Conservation (phyloP, 1,284 basidiomycete genomes). For the Marasmius tenuissimus region DNA sequence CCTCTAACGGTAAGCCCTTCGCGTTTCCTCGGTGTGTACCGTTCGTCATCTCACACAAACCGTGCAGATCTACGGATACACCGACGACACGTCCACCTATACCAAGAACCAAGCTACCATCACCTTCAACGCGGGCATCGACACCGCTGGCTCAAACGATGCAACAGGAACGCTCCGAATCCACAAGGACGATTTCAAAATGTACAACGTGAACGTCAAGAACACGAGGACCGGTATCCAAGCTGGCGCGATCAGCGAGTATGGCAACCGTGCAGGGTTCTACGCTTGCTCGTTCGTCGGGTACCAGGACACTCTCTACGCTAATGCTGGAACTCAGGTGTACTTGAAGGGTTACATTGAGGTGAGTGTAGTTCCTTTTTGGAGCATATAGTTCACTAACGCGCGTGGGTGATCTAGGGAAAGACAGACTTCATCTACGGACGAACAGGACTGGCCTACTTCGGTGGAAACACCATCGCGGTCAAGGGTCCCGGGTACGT, state of each 20-base stretch:
- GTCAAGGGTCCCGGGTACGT: constrained; percentile 43
- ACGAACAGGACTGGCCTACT: constrained; percentile 39
- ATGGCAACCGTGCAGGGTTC: constrained; percentile 47
- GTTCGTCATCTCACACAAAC: background rate
- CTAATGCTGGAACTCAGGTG: constrained; percentile 50
- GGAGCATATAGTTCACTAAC: background rate
- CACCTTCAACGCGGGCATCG: background rate
- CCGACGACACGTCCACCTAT: constrained; percentile 23
- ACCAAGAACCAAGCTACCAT: constrained; percentile 17
- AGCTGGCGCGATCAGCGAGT: constrained; percentile 55
- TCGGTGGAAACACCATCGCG: constrained; percentile 46
- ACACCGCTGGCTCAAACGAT: background rate
- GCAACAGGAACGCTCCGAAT: constrained; percentile 46
- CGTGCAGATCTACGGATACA: constrained; percentile 28
- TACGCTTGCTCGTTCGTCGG: constrained; percentile 54
- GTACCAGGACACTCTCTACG: constrained; percentile 45
- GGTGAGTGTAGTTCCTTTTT: constrained; percentile 21
- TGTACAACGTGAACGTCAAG: constrained; percentile 58
- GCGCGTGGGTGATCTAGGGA: constrained; percentile 31
- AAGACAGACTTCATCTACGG: constrained; percentile 59
- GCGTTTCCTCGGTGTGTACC: background rate
- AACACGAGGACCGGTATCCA: constrained; percentile 52
- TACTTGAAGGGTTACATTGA: constrained; percentile 48
- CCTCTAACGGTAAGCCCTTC: constrained; percentile 21
- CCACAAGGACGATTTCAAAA: constrained; percentile 48